A percentile compares a stretch with the other conserved stretches of the same genome.
Conservation (phyloP, 495 filamentous ascomycete genomes). For the Pseudomonodictys pantanalensis region DNA sequence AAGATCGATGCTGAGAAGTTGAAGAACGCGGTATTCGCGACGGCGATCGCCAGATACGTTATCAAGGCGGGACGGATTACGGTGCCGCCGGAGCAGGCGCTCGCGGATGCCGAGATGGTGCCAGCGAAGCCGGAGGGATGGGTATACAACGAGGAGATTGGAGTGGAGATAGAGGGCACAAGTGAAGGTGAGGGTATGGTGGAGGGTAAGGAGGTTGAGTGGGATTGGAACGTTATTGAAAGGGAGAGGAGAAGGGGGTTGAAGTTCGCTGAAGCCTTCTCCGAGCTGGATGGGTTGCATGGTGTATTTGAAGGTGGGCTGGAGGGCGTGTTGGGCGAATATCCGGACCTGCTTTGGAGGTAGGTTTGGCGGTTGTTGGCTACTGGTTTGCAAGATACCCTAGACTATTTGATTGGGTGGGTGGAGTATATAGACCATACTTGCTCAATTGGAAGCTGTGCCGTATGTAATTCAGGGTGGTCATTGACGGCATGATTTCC, state of each 20-base stretch:
- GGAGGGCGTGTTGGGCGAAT: slow-evolving; percentile 39
- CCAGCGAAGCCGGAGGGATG: slow-evolving; percentile 49
- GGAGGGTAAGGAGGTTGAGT: slow-evolving; percentile 22
- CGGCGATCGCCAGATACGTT: slow-evolving; percentile 80
- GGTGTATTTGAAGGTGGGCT: slow-evolving; percentile 39
- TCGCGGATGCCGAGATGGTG: slow-evolving; percentile 66
- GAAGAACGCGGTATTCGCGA: slow-evolving; percentile 59
- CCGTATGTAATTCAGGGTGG: no score
- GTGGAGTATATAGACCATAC: no score
- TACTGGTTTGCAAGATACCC: neutral
- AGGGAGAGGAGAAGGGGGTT: slow-evolving; percentile 40
- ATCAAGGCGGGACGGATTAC: slow-evolving; percentile 86
- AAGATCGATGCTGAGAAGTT: slow-evolving; percentile 33
- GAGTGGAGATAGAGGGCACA: slow-evolving; percentile 56
- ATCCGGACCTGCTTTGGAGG: slow-evolving; percentile 36
- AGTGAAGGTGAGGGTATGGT: slow-evolving; percentile 14
- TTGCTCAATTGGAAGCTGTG: no score
- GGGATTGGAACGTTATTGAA: slow-evolving; percentile 46
- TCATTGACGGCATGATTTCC: no score
- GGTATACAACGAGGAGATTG: slow-evolving; percentile 45
- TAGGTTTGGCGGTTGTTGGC: neutral
- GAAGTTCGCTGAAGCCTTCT: slow-evolving; percentile 40
- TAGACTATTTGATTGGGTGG: no score
- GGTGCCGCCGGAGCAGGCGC: slow-evolving; percentile 73
- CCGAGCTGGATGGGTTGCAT: slow-evolving; percentile 38